These are phyloP conservation scores for Ophiostoma himal-ulmi DNA, from an alignment of 2,329 filamentous ascomycete genomes.

Conservation along the genomic window DNA sequence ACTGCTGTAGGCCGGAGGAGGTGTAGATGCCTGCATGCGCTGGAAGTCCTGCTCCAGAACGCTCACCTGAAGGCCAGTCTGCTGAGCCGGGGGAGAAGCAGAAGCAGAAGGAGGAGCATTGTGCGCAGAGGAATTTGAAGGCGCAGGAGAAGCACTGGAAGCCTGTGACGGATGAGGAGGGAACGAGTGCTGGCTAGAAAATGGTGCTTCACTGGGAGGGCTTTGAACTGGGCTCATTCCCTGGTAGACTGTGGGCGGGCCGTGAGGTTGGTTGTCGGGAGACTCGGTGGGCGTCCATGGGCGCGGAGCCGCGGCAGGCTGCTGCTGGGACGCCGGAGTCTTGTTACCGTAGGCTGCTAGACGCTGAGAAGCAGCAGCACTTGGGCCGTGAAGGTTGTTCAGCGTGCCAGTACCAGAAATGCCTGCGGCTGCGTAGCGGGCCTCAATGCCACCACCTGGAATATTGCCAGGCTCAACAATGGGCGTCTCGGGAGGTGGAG, in stretches of 20 bases:
- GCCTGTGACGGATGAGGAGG: neutral
- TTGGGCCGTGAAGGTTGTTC: conserved; percentile 63
- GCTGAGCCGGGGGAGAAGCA: conserved; percentile 35
- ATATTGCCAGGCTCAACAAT: conserved; percentile 64
- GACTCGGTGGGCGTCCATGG: conserved; percentile 95
- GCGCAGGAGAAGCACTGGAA: neutral
- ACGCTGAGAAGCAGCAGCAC: conserved; percentile 74
- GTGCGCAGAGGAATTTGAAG: conserved; percentile 2
- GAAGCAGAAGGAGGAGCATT: conserved; percentile 35
- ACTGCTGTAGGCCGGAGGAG: conserved; percentile 92
- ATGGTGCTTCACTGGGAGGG: conserved; percentile 39
- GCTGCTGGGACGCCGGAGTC: conserved; percentile 36
- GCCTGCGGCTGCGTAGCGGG: conserved; percentile 82
- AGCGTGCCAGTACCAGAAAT: conserved; percentile 82
- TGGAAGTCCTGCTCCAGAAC: conserved; percentile 83
- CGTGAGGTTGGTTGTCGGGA: conserved; percentile 79
- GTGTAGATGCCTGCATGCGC: conserved; percentile 73
- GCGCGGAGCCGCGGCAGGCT: conserved; percentile 36
- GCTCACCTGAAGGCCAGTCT: conserved; percentile 51
- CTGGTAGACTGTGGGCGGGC: conserved; percentile 86
- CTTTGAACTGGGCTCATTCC: conserved; percentile 65
- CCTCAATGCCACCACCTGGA: conserved; percentile 79
- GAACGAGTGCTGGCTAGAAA: conserved; percentile 20
- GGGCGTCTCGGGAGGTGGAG: conserved; percentile 90
- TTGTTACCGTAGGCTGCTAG: conserved; percentile 67